Evolutionary conservation across 1,139 yeast species (phyloP).

Genomic region (Suhomyces guaymorum): DNA sequence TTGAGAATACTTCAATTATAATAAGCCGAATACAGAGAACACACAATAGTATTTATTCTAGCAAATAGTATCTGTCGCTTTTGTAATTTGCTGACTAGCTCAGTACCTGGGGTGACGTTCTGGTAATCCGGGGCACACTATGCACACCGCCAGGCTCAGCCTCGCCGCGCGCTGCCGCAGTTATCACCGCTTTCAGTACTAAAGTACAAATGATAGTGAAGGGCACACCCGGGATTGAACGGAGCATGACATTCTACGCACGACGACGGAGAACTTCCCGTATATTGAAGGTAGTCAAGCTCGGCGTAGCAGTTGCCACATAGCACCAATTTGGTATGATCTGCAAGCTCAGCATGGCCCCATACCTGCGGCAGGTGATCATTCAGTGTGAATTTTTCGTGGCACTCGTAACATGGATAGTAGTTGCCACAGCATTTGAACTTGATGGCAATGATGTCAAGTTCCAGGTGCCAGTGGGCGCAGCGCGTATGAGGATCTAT

Average conservation of each 20-base stretch:
- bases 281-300: slow-evolving; percentile 33
- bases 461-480: slow-evolving; percentile 34
- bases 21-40: too few relatives aligned
- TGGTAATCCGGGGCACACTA: slow-evolving; percentile 1
- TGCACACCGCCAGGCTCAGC: slow-evolving; percentile 7
- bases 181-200: too few relatives aligned
- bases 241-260: slow-evolving; percentile 30
- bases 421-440: slow-evolving; percentile 41
- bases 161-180: slow-evolving; percentile 4
- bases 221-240: slow-evolving; percentile 43
- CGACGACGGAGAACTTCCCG: slow-evolving; percentile 6
- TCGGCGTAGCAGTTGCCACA: slow-evolving; percentile 41
- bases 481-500: slow-evolving; percentile 42
- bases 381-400: slow-evolving; percentile 18
- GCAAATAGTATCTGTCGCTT: not conserved
- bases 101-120: too few relatives aligned
- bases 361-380: slow-evolving; percentile 23
- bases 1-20: too few relatives aligned
- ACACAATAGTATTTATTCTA: slow-evolving; percentile 1
- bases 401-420: slow-evolving; percentile 47
- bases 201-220: slow-evolving; percentile 41
- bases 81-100: too few relatives aligned
- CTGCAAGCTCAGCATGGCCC: slow-evolving; percentile 19
- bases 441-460: slow-evolving; percentile 46
- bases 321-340: slow-evolving; percentile 26